phyloP scores from a whole-genome alignment of 192 early-diverging fungal genomes.

The Umbelopsis isabellina region DNA sequence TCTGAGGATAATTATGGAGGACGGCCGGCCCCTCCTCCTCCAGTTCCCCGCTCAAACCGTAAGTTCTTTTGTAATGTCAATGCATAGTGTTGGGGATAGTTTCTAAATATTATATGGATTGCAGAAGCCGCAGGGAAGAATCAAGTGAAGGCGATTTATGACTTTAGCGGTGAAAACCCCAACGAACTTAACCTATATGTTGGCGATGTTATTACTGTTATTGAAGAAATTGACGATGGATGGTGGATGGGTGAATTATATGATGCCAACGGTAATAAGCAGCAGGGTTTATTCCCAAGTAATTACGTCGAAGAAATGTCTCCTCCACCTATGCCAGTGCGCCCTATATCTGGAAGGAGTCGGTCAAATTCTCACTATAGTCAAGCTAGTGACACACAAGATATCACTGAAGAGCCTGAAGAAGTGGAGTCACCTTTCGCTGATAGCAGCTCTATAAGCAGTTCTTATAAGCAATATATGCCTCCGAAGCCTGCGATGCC shows the following conservation, averaged over 20 bases:
- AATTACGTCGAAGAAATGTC: constrained; percentile 83
- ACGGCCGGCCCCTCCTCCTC: constrained; percentile 10
- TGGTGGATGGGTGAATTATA: constrained; percentile 92
- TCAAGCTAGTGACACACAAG: background rate
- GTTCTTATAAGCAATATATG: background rate
- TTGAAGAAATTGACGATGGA: constrained; percentile 86
- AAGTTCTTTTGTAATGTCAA: background rate
- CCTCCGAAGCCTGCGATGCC: constrained; percentile 16
- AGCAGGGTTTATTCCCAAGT: constrained; percentile 88
- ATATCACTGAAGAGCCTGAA: constrained; percentile 8
- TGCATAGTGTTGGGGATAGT: background rate
- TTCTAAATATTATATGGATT: background rate
- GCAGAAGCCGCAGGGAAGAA: constrained; percentile 44
- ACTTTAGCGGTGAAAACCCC: constrained; percentile 78
- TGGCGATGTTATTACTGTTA: constrained; percentile 87
- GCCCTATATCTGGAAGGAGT: constrained; percentile 22
- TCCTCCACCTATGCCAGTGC: constrained; percentile 36
- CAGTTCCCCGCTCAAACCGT: constrained; percentile 1
- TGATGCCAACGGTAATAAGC: constrained; percentile 61
- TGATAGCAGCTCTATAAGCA: background rate
- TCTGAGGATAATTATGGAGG: constrained; percentile 6
- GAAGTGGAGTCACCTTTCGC: background rate
- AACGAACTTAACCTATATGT: constrained; percentile 82
- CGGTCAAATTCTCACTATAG: background rate
- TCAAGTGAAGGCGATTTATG: constrained; percentile 72